Conservation (phyloP, 169 alveolate genomes). For the Plasmodium ovale region DNA sequence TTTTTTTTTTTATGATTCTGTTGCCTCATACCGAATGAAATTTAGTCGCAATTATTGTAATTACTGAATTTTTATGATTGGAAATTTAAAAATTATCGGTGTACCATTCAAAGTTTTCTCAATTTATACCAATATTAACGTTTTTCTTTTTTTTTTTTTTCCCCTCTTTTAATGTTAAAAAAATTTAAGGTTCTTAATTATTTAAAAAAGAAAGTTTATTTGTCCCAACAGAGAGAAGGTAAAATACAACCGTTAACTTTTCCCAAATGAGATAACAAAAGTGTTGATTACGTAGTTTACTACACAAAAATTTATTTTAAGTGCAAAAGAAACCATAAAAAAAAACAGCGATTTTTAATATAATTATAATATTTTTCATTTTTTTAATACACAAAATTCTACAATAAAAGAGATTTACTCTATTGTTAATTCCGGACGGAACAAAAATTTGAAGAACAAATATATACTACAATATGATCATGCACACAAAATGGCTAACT, state of each 20-base stretch:
- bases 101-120: slow-evolving; percentile 38
- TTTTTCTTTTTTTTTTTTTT: slow-evolving; percentile 17
- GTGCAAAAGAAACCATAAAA: slow-evolving; percentile 43
- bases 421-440: slow-evolving; percentile 15
- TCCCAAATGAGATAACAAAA: slow-evolving; percentile 9
- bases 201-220: slow-evolving; percentile 16
- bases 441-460: slow-evolving; percentile 8
- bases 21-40: slow-evolving; percentile 16
- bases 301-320: slow-evolving; percentile 1
- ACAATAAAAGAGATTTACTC: slow-evolving; percentile 22
- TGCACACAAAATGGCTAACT: slow-evolving; percentile 68
- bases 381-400: slow-evolving; percentile 10
- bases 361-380: background rate
- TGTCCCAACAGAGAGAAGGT: slow-evolving; percentile 26
- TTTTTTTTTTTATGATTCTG: slow-evolving; percentile 17
- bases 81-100: slow-evolving; percentile 38
- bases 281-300: background rate
- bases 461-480: slow-evolving; percentile 6
- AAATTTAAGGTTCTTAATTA: background rate
- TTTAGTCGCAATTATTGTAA: slow-evolving; percentile 8
- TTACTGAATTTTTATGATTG: slow-evolving; percentile 10
- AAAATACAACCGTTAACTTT: slow-evolving; percentile 27
- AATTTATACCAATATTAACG: background rate
- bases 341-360: slow-evolving; percentile 31
- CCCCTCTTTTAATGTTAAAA: slow-evolving; percentile 6